Base-by-base conservation (phyloP, 345 rosid species). In the Gossypium australe region DNA sequence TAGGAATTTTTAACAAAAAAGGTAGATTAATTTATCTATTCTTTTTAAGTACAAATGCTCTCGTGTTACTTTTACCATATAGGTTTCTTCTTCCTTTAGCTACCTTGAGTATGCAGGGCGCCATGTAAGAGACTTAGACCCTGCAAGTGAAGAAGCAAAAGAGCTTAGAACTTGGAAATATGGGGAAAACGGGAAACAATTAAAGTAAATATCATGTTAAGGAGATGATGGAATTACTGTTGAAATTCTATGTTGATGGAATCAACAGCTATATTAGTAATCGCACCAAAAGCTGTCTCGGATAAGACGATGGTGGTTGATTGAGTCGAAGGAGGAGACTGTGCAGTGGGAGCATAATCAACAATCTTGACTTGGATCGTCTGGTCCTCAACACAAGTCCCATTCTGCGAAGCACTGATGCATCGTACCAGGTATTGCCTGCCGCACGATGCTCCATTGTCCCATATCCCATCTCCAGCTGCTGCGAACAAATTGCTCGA, bases 391-490 rank as follows among this genome's bases (percentile, higher is more conserved):
- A 17, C 48, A 51, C 89, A 89, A 47, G 84, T 78, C 9, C 79
- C 77, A 0, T 80, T 60, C 52, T 8, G 49, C 9, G 81, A 29
- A 0, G 94, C 87, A 56, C 90, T 89, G 18, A 89, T 85, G 79
- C 94, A 89, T 61, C 89, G 70, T 24, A 87, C 89, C 83, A 81
- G 43, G 73, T 89, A 89, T 67, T 82, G 86, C 72, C 91, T 84
- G 44, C 93, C 91, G 43, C 93, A 89, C 0, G 90, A 78, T 3
- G 91, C 91, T 17, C 90, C 87, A 62, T 89, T 87, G 78, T 89
- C 91, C 94, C 94, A 89, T 44, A 89, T 69, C 56, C 89, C 91
- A 0, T 87, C 91, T 5, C 91, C 94, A 0, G 90, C 94, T n/a
- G 94, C 87, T 11, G 84, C 92, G 6, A 89, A 89, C 69, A 89